Conservation (phyloP, 306 rosid species). For the Citrullus colocynthis region DNA sequence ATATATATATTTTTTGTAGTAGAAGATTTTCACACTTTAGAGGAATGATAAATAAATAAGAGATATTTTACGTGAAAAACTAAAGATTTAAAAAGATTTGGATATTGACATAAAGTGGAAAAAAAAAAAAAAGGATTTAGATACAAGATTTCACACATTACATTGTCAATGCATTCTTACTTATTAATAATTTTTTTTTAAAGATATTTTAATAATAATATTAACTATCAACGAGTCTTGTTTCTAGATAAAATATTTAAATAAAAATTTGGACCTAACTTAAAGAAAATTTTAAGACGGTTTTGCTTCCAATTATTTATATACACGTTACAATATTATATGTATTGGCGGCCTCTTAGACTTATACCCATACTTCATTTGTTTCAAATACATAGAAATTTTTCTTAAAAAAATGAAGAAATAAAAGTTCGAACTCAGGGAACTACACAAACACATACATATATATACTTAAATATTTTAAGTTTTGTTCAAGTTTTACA, state of each 20-base stretch:
- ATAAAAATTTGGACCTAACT: neutral
- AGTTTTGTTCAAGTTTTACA: neutral
- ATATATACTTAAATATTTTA: too few species aligned
- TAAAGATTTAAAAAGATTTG: neutral
- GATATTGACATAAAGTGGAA: too few species aligned
- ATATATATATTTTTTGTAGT: too few species aligned
- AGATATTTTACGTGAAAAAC: neutral
- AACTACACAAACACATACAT: too few species aligned
- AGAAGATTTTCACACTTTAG: neutral
- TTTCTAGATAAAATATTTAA: neutral
- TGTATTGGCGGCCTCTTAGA: neutral
- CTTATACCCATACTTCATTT: neutral
- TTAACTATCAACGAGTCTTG: neutral
- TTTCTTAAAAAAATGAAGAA: too few species aligned
- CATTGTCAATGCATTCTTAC: neutral
- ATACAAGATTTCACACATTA: neutral
- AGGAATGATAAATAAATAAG: neutral
- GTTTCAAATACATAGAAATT: too few species aligned
- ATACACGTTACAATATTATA: too few species aligned
- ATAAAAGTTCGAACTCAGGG: too few species aligned
- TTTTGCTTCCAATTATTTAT: neutral
- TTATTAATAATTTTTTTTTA: neutral
- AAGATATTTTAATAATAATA: neutral
- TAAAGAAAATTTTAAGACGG: neutral
- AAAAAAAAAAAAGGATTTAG: too few species aligned